These are phyloP conservation scores for Cyclanthera cordifolia DNA, from an alignment of 306 rosid genomes.

Conservation along the genomic window DNA sequence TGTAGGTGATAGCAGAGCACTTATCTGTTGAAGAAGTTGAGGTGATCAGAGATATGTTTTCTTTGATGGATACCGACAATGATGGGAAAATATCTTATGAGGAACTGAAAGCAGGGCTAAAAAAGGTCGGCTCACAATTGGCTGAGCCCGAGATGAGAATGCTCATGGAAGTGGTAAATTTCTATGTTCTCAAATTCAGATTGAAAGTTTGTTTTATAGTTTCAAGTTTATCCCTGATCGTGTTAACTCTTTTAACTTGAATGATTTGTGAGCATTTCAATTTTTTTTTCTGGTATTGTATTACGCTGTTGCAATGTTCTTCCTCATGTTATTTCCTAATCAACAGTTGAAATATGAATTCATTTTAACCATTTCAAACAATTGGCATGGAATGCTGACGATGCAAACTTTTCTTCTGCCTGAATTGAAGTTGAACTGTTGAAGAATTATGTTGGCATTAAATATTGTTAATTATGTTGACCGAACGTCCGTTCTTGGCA, in stretches of 20 bases:
- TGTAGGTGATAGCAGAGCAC: slow-evolving; percentile 95
- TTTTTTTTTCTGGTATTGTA: neutral
- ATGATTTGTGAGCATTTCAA: slow-evolving; percentile 1
- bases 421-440: neutral
- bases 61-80: slow-evolving; percentile 86
- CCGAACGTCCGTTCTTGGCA: slow-evolving; percentile 17
- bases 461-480: neutral
- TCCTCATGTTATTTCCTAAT: neutral
- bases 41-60: slow-evolving; percentile 92
- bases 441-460: slow-evolving; percentile 2
- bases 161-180: slow-evolving; percentile 95
- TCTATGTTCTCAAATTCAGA: slow-evolving; percentile 6
- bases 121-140: slow-evolving; percentile 90
- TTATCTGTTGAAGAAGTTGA: slow-evolving; percentile 93
- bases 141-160: slow-evolving; percentile 95
- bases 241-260: neutral
- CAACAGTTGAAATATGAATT: slow-evolving; percentile 1
- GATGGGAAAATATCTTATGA: slow-evolving; percentile 82
- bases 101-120: slow-evolving; percentile 78
- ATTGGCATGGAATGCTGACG: neutral
- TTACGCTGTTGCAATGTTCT: neutral
- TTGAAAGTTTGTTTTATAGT: neutral
- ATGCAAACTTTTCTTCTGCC: neutral
- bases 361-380: neutral
- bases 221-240: neutral